Conservation (phyloP, 208 protist genomes). For the Leishmania turanica region DNA sequence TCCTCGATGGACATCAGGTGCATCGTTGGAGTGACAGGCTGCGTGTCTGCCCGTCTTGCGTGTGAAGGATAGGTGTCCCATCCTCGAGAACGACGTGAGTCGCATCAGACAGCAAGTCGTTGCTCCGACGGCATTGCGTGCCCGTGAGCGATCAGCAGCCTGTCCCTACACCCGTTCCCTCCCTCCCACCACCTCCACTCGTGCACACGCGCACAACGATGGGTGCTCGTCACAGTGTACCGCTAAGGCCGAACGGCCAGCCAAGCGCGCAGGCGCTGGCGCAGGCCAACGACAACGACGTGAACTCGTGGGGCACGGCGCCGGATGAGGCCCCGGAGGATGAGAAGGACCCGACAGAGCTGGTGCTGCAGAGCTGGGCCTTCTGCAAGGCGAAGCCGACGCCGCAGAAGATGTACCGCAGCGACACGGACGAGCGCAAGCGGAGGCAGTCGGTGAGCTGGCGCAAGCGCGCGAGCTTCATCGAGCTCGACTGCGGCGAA, state of each 20-base stretch:
- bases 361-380: constrained; percentile 92
- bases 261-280: constrained; percentile 37
- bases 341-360: constrained; percentile 79
- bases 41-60: neutral
- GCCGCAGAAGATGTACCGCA: constrained; percentile 73
- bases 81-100: neutral
- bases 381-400: constrained; percentile 90
- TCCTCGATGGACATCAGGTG: neutral
- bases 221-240: constrained; percentile 30
- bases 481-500: constrained; percentile 93
- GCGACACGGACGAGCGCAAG: constrained; percentile 81
- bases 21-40: neutral
- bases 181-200: neutral
- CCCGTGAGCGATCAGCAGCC: neutral
- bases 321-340: constrained; percentile 73
- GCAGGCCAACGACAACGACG: constrained; percentile 21
- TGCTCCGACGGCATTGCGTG: neutral
- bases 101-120: neutral
- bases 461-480: constrained; percentile 89
- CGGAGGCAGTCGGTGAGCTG: constrained; percentile 66
- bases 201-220: constrained; percentile 7
- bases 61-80: neutral
- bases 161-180: neutral
- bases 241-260: constrained; percentile 21
- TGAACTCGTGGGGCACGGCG: constrained; percentile 67